Conservation (phyloP, 495 filamentous ascomycete genomes). For the Cetradonia linearis region DNA sequence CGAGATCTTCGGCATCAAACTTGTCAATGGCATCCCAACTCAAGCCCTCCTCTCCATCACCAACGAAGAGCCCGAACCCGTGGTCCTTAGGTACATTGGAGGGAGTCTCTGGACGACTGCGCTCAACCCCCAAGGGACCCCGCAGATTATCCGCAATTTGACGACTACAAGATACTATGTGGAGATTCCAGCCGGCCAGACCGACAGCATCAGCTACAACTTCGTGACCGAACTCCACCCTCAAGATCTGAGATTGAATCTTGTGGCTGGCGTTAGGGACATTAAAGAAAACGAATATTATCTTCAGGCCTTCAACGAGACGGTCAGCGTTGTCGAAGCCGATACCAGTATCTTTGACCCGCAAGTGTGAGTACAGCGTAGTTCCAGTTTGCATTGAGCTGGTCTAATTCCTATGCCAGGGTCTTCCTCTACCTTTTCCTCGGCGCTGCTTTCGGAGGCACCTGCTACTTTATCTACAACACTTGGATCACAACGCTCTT, state of each 20-base stretch:
- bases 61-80: slow-evolving; percentile 71
- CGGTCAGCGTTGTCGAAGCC: slow-evolving; percentile 82
- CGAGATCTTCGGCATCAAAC: slow-evolving; percentile 90
- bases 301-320: slow-evolving; percentile 72
- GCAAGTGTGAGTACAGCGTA: slow-evolving; percentile 61
- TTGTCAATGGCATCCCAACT: slow-evolving; percentile 87
- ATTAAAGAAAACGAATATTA: slow-evolving; percentile 58
- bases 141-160: slow-evolving; percentile 67
- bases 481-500: slow-evolving; percentile 96
- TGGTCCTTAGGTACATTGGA: slow-evolving; percentile 67
- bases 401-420: slow-evolving; percentile 36
- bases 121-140: slow-evolving; percentile 38
- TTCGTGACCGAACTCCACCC: slow-evolving; percentile 91
- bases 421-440: slow-evolving; percentile 98
- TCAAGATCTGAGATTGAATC: slow-evolving; percentile 70
- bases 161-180: slow-evolving; percentile 64
- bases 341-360: slow-evolving; percentile 91
- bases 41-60: slow-evolving; percentile 67
- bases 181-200: slow-evolving; percentile 67
- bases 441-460: slow-evolving; percentile 60
- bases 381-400: slow-evolving; percentile 15
- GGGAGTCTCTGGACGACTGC: slow-evolving; percentile 59
- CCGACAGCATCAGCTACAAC: slow-evolving; percentile 64
- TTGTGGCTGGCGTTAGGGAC: slow-evolving; percentile 65
- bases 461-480: slow-evolving; percentile 91